These are phyloP conservation scores for Populus davidiana DNA, from an alignment of 345 rosid species.

Conservation along the genomic window DNA sequence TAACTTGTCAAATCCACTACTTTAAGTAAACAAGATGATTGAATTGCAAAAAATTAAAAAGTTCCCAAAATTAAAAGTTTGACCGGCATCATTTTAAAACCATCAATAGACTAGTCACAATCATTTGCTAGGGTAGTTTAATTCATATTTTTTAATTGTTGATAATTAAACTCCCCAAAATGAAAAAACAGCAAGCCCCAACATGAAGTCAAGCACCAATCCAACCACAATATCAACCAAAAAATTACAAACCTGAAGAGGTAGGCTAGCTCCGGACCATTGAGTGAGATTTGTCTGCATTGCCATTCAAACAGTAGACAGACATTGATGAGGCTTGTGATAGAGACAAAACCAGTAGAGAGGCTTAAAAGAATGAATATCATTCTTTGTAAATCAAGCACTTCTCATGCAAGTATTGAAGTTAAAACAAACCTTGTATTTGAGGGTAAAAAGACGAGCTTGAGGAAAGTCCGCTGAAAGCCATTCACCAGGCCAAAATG, in stretches of 20 bases:
- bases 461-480: conserved; percentile 80
- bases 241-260: conserved; percentile 71
- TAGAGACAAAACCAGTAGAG: background rate
- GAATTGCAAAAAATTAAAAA: background rate
- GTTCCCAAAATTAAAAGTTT: background rate
- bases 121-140: background rate
- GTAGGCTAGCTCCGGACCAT: conserved; percentile 95
- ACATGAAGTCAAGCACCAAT: background rate
- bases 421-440: conserved; percentile 76
- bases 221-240: background rate
- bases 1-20: background rate
- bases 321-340: conserved; percentile 4
- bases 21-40: background rate
- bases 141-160: background rate
- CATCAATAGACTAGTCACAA: background rate
- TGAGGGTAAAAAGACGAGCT: conserved; percentile 81
- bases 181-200: background rate
- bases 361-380: background rate
- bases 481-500: conserved; percentile 99
- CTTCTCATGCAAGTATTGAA: conserved; percentile 1
- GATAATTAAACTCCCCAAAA: background rate
- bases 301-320: conserved; percentile 16
- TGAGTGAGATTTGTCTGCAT: conserved; percentile 89
- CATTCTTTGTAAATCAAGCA: conserved; percentile 1
- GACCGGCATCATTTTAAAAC: background rate